Evolutionary conservation across 140 eudicot species (phyloP).

Genomic region (Ambrosia hybrid): DNA sequence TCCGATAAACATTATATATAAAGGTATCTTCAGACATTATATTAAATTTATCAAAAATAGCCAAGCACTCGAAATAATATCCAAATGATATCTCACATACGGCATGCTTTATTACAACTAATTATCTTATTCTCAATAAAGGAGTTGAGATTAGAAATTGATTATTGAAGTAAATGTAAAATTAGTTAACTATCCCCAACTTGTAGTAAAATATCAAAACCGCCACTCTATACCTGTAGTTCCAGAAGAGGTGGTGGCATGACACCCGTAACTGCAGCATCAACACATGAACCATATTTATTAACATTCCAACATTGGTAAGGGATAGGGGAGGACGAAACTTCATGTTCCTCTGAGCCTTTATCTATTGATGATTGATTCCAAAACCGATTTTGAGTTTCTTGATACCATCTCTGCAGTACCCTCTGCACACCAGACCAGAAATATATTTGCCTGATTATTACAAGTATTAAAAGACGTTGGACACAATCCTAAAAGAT

Average conservation of each 20-base stretch:
- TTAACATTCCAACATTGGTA: slow-evolving; percentile 96
- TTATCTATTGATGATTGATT: slow-evolving; percentile 42
- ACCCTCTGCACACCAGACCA: slow-evolving; percentile 63
- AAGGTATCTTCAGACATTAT: background rate
- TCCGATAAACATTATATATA: slow-evolving; percentile 10
- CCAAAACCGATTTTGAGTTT: slow-evolving; percentile 59
- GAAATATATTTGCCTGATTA: slow-evolving; percentile 20
- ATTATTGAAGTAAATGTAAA: background rate
- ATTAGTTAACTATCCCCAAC: background rate
- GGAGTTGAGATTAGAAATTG: background rate
- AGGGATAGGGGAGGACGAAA: slow-evolving; percentile 52
- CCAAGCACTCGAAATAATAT: too few species aligned
- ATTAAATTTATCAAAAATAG: too few species aligned
- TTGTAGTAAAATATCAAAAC: slow-evolving; percentile 13
- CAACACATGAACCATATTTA: slow-evolving; percentile 82
- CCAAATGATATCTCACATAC: too few species aligned
- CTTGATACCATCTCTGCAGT: slow-evolving; percentile 71
- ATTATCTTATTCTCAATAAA: background rate
- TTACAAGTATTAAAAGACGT: slow-evolving; percentile 12
- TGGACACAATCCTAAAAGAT: slow-evolving; percentile 7
- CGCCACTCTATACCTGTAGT: slow-evolving; percentile 53
- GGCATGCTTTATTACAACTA: too few species aligned
- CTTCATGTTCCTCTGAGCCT: slow-evolving; percentile 46
- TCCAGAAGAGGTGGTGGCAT: slow-evolving; percentile 98
- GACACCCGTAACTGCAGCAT: slow-evolving; percentile 93